A percentile compares a stretch with the other conserved stretches of the same genome.
These are phyloP conservation scores for Melampsora americana DNA, from an alignment of 1,284 basidiomycete genomes.

Conservation along the genomic window DNA sequence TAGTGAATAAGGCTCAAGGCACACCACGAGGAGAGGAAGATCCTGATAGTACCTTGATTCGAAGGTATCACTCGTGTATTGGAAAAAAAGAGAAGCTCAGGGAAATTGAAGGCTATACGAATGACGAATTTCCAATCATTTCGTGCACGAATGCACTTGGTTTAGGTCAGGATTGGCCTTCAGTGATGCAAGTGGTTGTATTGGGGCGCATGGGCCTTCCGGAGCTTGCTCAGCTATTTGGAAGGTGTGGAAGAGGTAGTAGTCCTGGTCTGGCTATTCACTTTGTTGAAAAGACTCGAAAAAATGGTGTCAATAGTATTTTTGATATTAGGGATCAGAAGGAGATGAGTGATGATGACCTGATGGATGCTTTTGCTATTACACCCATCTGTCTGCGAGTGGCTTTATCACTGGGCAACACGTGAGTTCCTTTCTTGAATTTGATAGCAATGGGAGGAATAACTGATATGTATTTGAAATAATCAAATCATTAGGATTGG, in stretches of 20 bases:
- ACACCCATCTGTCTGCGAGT: no score
- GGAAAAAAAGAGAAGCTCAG: neutral
- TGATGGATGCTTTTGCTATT: no score
- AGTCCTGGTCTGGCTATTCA: neutral
- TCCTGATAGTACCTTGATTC: neutral
- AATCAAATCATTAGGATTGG: no score
- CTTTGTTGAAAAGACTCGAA: conserved; percentile 3
- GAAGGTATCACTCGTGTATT: no score
- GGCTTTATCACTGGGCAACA: no score
- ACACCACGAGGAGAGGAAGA: neutral
- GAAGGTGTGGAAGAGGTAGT: neutral
- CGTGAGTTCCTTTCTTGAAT: no score
- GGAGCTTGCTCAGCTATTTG: neutral
- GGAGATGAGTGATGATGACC: no score
- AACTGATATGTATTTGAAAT: no score
- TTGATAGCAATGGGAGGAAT: no score
- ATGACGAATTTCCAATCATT: neutral
- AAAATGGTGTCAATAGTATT: neutral
- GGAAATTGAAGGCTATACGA: neutral
- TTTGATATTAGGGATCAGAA: no score
- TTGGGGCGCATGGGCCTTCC: no score
- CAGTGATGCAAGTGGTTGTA: no score
- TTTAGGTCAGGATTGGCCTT: conserved; percentile 9
- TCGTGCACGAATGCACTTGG: conserved; percentile 12
- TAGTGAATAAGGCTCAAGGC: neutral